Base-by-base conservation (phyloP, 306 rosid genomes). In the Rosa multiflora region DNA sequence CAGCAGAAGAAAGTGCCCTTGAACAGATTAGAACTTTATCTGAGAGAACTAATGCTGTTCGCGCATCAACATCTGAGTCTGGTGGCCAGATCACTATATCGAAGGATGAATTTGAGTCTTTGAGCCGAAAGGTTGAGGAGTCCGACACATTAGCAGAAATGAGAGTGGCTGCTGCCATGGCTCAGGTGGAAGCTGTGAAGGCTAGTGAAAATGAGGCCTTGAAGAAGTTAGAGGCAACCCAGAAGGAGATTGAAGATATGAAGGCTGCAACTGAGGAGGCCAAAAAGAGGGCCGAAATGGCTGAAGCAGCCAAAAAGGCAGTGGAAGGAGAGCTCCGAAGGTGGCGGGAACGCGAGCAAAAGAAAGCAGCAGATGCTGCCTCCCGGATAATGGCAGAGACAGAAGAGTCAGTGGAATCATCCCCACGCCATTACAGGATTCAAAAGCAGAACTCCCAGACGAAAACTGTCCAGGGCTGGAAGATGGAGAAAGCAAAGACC, bases 131-230 rank as follows among this genome's bases (percentile, higher is more conserved):
- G 83, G 96, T 96, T 74, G 98, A 89, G 85, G 98, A 93, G 85
- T 91, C 97, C 1, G 92, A 91, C 80, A 88, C 85, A 61, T 86
- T 96, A 82, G 88, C 99, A 4, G 94, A 90, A 78, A 93, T 96
- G 99, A 93, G 89, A 85, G 92, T 96, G 69, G 99, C 93, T 71
- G 99, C 99, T 58, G 99, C 99, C 53, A 42, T 85, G 87, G 99
- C 99, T 72, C 98, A 93, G 86, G 99, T 86, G 73, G 98, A 91
- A 82, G 99, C 99, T n/a, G 99, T 96, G 90, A 96, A 85, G 86
- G 97, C 99, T 74, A 88, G 99, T 69, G 98, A 96, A 88, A 90
- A 90, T 59, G 99, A 96, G 85, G 85, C 88, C 26, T 62, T 90
- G 78, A 81, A 91, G 76, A 88, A 73, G 83, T 76, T 96, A 68